phyloP scores from a whole-genome alignment of 208 protist species.

The Crithidia bombi region DNA sequence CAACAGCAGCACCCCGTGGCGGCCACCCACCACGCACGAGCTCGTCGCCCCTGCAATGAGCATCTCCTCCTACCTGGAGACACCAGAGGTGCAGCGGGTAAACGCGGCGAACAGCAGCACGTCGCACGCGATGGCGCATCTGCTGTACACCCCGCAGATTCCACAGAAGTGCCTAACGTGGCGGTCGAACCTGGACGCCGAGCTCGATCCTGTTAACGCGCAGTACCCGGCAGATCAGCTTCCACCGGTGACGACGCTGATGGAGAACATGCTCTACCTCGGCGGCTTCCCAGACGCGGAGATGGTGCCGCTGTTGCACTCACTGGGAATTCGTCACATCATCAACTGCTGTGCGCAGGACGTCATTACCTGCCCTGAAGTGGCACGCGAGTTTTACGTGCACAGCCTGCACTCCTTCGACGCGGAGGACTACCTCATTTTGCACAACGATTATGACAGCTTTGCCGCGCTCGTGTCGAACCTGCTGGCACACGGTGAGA shows the following conservation, averaged over 20 bases:
- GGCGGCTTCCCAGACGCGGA: slow-evolving; percentile 78
- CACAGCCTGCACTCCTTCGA: slow-evolving; percentile 60
- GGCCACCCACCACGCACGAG: not conserved
- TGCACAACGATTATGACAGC: slow-evolving; percentile 72
- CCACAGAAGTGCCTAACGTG: slow-evolving; percentile 44
- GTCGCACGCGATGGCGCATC: slow-evolving; percentile 12
- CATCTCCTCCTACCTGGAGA: slow-evolving; percentile 25
- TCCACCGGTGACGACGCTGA: slow-evolving; percentile 56
- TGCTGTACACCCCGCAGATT: slow-evolving; percentile 74
- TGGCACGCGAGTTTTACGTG: slow-evolving; percentile 48
- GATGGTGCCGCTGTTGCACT: slow-evolving; percentile 54
- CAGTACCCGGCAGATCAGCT: slow-evolving; percentile 28
- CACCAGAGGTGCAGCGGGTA: slow-evolving; percentile 41
- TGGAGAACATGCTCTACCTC: slow-evolving; percentile 67
- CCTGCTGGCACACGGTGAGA: slow-evolving; percentile 41
- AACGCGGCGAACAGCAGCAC: slow-evolving; percentile 1
- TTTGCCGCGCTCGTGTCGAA: slow-evolving; percentile 66
- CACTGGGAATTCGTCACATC: slow-evolving; percentile 61
- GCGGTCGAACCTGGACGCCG: slow-evolving; percentile 56
- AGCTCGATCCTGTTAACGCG: slow-evolving; percentile 48
- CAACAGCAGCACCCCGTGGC: slow-evolving; percentile 23
- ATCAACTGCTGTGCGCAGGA: slow-evolving; percentile 85
- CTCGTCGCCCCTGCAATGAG: not conserved
- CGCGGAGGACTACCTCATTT: slow-evolving; percentile 76
- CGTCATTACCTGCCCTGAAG: slow-evolving; percentile 32